A percentile compares a stretch with the other conserved stretches of the same genome.
Evolutionary conservation across 2,329 filamentous ascomycete genomes (phyloP).

Genomic region (Aspergillus neoniger): DNA sequence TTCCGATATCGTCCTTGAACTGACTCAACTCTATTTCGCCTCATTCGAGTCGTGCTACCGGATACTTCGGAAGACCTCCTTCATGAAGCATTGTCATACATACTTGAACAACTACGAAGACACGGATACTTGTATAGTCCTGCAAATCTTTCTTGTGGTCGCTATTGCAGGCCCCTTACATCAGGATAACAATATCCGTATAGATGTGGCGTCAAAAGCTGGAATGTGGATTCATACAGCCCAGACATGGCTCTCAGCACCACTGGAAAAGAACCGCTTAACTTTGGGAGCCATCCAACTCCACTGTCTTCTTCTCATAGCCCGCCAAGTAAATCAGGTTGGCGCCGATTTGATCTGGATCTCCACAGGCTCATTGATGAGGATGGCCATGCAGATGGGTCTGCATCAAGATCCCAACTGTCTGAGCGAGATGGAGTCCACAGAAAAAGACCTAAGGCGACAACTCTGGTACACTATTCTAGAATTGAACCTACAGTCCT

Average conservation of each 20-base stretch:
- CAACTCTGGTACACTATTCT: slow-evolving; percentile 41
- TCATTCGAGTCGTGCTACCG: slow-evolving; percentile 33
- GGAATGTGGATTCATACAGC: slow-evolving; percentile 18
- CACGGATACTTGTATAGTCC: slow-evolving; percentile 9
- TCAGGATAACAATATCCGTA: slow-evolving; percentile 7
- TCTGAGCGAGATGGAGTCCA: slow-evolving; percentile 20
- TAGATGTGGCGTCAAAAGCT: slow-evolving; percentile 11
- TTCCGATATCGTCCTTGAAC: slow-evolving; percentile 16
- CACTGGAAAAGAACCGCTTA: slow-evolving; percentile 25
- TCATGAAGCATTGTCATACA: slow-evolving; percentile 28
- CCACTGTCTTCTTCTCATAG: slow-evolving; percentile 22
- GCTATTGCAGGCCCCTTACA: slow-evolving; percentile 17
- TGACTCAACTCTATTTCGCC: slow-evolving; percentile 25
- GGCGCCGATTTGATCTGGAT: slow-evolving; percentile 38
- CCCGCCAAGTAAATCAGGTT: slow-evolving; percentile 21
- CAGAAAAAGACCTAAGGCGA: slow-evolving; percentile 31
- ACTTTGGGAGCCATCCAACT: slow-evolving; percentile 20
- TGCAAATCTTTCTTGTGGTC: slow-evolving; percentile 29
- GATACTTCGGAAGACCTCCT: slow-evolving; percentile 30
- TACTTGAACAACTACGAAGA: slow-evolving; percentile 17
- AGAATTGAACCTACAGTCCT: slow-evolving; percentile 35
- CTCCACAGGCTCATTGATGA: slow-evolving; percentile 31
- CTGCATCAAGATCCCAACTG: slow-evolving; percentile 34
- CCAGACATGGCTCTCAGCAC: slow-evolving; percentile 25
- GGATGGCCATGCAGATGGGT: slow-evolving; percentile 35